A percentile compares a stretch with the other conserved stretches of the same genome.
phyloP scores from a whole-genome alignment of 1,284 basidiomycete species.

The Fomitopsis palustris region DNA sequence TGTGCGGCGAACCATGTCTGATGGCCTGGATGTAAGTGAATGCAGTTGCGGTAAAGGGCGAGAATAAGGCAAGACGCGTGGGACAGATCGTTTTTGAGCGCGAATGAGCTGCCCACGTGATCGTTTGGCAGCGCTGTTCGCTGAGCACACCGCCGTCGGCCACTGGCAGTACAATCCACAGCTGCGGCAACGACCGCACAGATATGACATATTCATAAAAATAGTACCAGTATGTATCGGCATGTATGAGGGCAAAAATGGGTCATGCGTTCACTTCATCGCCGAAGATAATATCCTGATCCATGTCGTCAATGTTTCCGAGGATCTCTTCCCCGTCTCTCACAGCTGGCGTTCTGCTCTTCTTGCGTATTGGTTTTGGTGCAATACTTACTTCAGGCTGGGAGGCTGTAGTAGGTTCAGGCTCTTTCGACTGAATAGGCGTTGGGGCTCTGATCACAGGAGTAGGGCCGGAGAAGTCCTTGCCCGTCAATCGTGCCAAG shows the following conservation, averaged over 20 bases:
- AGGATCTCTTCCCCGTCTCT: slow-evolving; percentile 25
- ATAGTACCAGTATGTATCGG: not conserved
- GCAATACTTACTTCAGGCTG: not conserved
- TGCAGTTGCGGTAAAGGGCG: too few relatives aligned
- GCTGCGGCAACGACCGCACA: too few relatives aligned
- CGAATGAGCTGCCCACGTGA: not conserved
- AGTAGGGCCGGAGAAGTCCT: slow-evolving; percentile 77
- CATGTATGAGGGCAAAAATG: not conserved
- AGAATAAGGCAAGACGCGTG: too few relatives aligned
- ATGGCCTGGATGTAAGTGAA: not conserved
- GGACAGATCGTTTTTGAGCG: not conserved
- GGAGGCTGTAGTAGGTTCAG: not conserved
- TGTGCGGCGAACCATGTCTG: slow-evolving; percentile 23
- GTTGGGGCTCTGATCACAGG: slow-evolving; percentile 61
- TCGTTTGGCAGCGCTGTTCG: not conserved
- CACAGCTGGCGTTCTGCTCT: slow-evolving; percentile 24
- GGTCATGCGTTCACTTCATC: not conserved
- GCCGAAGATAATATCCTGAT: slow-evolving; percentile 8
- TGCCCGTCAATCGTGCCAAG: slow-evolving; percentile 72
- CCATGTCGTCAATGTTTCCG: slow-evolving; percentile 25
- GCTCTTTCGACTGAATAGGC: slow-evolving; percentile 26
- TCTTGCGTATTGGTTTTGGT: slow-evolving; percentile 16
- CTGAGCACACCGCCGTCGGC: too few relatives aligned
- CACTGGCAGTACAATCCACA: too few relatives aligned
- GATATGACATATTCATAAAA: too few relatives aligned